A percentile compares a stretch with the other conserved stretches of the same genome.
Conservation (phyloP, 1,284 basidiomycete genomes). For the Microstroma glucosiphilum region DNA sequence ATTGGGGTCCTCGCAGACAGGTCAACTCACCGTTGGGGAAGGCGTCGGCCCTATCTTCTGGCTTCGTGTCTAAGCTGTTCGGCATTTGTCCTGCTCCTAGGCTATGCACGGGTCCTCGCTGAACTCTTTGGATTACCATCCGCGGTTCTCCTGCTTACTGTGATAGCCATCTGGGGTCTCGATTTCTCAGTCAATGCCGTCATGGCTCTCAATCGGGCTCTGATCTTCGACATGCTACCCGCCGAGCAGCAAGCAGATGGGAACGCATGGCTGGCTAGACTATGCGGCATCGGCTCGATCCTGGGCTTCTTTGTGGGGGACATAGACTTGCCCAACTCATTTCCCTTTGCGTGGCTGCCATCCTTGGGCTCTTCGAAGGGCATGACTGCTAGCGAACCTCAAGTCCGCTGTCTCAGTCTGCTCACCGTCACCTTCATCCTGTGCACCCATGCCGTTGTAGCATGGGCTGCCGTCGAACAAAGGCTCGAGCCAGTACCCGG, state of each 20-base stretch:
- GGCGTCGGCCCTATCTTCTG: constrained; percentile 78
- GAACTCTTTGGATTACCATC: constrained; percentile 66
- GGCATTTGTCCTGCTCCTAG: constrained; percentile 72
- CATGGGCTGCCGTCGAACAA: not conserved
- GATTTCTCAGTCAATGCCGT: constrained; percentile 88
- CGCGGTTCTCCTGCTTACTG: constrained; percentile 65
- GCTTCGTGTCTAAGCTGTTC: constrained; percentile 63
- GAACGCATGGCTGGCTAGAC: constrained; percentile 9
- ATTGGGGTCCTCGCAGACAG: constrained; percentile 92
- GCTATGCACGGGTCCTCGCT: constrained; percentile 74
- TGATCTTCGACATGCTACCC: constrained; percentile 66
- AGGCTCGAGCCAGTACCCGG: not conserved
- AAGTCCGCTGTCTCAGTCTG: constrained; percentile 2
- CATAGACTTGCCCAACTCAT: constrained; percentile 45
- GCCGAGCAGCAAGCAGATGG: not conserved
- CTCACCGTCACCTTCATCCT: not conserved
- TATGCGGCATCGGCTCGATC: constrained; percentile 42
- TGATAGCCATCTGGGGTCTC: constrained; percentile 82
- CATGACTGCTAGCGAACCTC: not conserved
- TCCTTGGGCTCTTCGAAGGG: not conserved
- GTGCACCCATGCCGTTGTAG: constrained; percentile 1
- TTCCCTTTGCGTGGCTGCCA: not conserved
- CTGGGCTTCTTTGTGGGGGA: constrained; percentile 71
- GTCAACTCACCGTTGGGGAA: constrained; percentile 69
- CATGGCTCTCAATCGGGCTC: constrained; percentile 84